These are phyloP conservation scores for Pyrus betulifolia DNA, from an alignment of 306 rosid species.

Conservation along the genomic window DNA sequence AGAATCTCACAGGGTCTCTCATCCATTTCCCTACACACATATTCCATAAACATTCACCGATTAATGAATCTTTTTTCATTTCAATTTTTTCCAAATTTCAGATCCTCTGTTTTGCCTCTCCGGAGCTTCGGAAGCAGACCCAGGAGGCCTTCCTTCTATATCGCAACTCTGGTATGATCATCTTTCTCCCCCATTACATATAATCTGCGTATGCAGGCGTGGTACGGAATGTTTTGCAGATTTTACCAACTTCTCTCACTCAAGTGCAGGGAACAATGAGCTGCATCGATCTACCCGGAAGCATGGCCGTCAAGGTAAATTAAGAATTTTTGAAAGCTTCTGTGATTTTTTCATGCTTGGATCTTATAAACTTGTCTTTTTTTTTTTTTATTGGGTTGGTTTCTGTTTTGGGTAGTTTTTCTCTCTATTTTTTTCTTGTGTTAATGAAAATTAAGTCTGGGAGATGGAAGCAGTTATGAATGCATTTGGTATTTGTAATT, in stretches of 20 bases:
- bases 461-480: neutral
- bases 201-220: neutral
- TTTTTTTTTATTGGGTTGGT: neutral
- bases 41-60: neutral
- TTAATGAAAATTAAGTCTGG: neutral
- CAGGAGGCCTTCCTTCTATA: slow-evolving; percentile 17
- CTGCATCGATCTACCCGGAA: slow-evolving; percentile 33
- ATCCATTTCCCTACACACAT: neutral
- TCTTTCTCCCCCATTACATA: neutral
- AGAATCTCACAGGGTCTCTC: slow-evolving; percentile 48
- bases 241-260: neutral
- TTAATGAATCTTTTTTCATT: neutral
- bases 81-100: slow-evolving; percentile 18
- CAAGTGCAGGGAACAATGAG: slow-evolving; percentile 34
- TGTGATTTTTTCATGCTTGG: neutral
- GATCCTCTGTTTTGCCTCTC: slow-evolving; percentile 45
- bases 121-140: slow-evolving; percentile 30
- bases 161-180: slow-evolving; percentile 32
- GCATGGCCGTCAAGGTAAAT: slow-evolving; percentile 51
- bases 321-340: neutral
- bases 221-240: neutral
- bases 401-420: neutral
- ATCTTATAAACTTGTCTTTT: neutral
- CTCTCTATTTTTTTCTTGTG: neutral
- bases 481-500: neutral